Base-by-base conservation (phyloP, 768 basidiomycete genomes). In the Fibroporia radiculosa region DNA sequence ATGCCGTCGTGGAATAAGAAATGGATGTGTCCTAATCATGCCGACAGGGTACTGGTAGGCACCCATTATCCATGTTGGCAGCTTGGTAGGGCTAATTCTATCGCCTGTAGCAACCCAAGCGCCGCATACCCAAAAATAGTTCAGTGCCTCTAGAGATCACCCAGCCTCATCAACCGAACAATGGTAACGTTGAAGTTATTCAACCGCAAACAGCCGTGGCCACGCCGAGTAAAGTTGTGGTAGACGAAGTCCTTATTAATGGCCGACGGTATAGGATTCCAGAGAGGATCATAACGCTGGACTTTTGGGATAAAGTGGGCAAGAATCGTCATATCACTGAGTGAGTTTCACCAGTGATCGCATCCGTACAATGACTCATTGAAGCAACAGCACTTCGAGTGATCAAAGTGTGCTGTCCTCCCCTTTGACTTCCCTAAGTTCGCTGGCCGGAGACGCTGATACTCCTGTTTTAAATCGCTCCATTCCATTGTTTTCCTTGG, bases 1-100 rank as follows among this genome's bases (percentile, higher is more conserved):
- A 82, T 98, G 76, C 96, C 96, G 3, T 74, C 84, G 11, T 79
- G 84, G 47, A 80, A 79, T 53, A 87, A 82, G 71, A 96, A 93
- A 62, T 99, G 95, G 93, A 96, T 95, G 93, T 99, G 96, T 63
- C 96, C 96, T 6, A 91, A 95, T 57, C 96, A 99, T 59, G 82
- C 80, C n/a, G 93, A 96, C 52, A 79, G 81, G 47, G 74, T 82
- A 42, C 62, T 88, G 48, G 93, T 95, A 60, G 64, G 90, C 70
- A 6, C 32, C 6, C 20, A 26, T 19, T 24, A 25, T 16, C 18
- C 22, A 26, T 27, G 23, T 40, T 26, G n/a, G n/a, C n/a, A n/a
- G n/a, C n/a, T n/a, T n/a, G n/a, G n/a, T n/a, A n/a, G n/a, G n/a
- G n/a, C n/a, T n/a, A n/a, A n/a, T 16, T 31, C 29, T 55, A 46